A percentile compares a stretch with the other conserved stretches of the same genome.
These are phyloP conservation scores for Colletotrichum eleusines DNA, from an alignment of 2,329 filamentous ascomycete genomes.

Conservation along the genomic window DNA sequence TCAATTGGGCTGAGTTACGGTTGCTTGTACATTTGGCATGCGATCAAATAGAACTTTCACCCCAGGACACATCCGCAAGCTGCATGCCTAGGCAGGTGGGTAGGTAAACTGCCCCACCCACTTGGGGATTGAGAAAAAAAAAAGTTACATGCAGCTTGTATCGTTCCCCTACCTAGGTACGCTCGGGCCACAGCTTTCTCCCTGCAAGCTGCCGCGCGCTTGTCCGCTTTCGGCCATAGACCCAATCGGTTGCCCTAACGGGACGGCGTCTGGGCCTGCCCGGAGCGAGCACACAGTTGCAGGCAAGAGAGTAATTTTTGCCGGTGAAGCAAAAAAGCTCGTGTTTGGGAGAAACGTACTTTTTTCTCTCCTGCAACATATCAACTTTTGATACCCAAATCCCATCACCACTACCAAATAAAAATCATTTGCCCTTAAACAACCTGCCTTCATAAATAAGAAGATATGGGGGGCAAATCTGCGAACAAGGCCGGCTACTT, in stretches of 20 bases:
- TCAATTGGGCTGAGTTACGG: constrained; percentile 22
- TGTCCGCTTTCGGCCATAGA: constrained; percentile 36
- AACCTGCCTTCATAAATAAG: constrained; percentile 96
- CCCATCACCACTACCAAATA: constrained; percentile 38
- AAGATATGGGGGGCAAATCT: constrained; percentile 99
- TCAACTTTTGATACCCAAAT: constrained; percentile 43
- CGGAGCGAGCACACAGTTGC: constrained; percentile 18
- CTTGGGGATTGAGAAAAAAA: constrained; percentile 48
- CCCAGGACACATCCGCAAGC: constrained; percentile 16
- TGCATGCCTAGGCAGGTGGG: neutral
- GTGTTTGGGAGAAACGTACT: neutral
- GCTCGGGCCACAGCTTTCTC: constrained; percentile 19
- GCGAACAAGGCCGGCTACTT: constrained; percentile 97
- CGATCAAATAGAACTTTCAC: constrained; percentile 34
- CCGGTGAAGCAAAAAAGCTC: constrained; percentile 37
- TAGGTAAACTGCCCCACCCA: constrained; percentile 19
- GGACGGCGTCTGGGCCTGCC: constrained; percentile 9
- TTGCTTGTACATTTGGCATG: neutral
- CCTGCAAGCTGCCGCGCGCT: constrained; percentile 28
- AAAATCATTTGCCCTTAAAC: constrained; percentile 84
- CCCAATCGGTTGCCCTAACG: constrained; percentile 53
- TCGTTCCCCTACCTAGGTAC: constrained; percentile 32
- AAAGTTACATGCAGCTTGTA: constrained; percentile 53
- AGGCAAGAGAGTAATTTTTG: constrained; percentile 28
- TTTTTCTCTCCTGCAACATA: constrained; percentile 23